phyloP scores from a whole-genome alignment of 202 grass and related monocot species.

The Setaria italica region DNA sequence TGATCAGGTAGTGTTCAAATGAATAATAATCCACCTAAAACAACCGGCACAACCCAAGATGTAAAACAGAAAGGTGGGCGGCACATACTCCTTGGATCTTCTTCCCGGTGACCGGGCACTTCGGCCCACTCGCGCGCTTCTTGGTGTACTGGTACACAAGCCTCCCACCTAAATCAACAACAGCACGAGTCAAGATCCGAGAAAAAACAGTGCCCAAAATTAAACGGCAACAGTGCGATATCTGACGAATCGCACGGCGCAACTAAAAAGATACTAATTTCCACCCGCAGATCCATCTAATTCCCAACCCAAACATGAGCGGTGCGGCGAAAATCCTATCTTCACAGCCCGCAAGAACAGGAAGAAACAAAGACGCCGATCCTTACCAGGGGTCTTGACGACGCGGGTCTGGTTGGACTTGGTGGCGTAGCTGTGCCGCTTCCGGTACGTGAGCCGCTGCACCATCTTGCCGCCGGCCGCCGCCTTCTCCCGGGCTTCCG shows the following conservation, averaged over 20 bases:
- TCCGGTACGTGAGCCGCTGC: constrained; percentile 93
- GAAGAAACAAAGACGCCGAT: background rate
- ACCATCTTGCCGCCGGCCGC: constrained; percentile 57
- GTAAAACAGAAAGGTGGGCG: background rate
- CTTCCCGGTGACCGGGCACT: constrained; percentile 88
- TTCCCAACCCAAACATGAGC: background rate
- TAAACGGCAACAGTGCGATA: background rate
- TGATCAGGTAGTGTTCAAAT: background rate
- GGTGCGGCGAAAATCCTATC: background rate
- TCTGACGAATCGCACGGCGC: background rate
- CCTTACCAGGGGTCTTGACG: constrained; percentile 85
- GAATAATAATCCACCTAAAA: background rate
- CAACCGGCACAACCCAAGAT: constrained; percentile 1
- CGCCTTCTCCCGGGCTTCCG: constrained; percentile 29
- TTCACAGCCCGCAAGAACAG: background rate
- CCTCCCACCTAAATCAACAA: constrained; percentile 64
- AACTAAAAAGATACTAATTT: background rate
- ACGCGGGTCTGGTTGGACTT: constrained; percentile 97
- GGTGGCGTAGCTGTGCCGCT: constrained; percentile 92
- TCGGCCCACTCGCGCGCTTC: constrained; percentile 83
- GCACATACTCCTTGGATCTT: constrained; percentile 87
- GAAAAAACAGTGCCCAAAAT: background rate
- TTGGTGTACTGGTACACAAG: constrained; percentile 90
- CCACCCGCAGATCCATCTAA: background rate
- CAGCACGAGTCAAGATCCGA: background rate